Evolutionary conservation across 306 rosid genomes (phyloP), one percentile per base, ranked within the genome.

Genomic region (Cucurbita maxima): DNA sequence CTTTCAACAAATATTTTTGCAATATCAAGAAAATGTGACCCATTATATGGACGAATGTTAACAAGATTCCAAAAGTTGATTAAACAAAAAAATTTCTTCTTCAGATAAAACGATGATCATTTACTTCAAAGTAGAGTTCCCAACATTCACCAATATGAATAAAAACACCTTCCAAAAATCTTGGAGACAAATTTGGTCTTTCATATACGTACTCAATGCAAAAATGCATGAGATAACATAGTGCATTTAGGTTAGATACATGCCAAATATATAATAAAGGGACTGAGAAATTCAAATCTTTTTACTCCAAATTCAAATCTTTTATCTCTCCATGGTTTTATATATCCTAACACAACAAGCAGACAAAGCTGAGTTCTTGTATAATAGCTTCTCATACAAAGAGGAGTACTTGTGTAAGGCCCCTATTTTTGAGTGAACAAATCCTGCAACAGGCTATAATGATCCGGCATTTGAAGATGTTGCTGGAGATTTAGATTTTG

Each of bases 381-480:
- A 64, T 37, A n/a, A 61, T 61, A 22, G 5, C 44, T 44, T 66
- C 16, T 66, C 10, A 44, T 18, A 66, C 18, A 22, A 11, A 25
- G 25, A 64, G 43, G 15, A 40, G 34, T 4, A 36, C 16, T 36
- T 14, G 20, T 16, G 81, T 83, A 84, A 62, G 78, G 88, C 44
- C 76, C 81, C 72, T 87, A 84, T 81, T 79, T 87, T 63, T 79
- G 77, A 68, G 69, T 63, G 77, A 80, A 83, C 76, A 92, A 60
- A 79, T 92, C 91, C 71, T 91, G 97, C 86, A 89, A 80, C 77
- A 87, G 76, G 36, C 90, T 93, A 82, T 82, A 79, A 79, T 83
- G 82, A 41, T 70, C 86, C 75, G 77, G 75, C 72, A 72, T 54
- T 55, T 80, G 87, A 37, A 80, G 75, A 43, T 83, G 88, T 10